Evolutionary conservation across 2,329 filamentous ascomycete species (phyloP).

Genomic region (Zymoseptoria tritici): DNA sequence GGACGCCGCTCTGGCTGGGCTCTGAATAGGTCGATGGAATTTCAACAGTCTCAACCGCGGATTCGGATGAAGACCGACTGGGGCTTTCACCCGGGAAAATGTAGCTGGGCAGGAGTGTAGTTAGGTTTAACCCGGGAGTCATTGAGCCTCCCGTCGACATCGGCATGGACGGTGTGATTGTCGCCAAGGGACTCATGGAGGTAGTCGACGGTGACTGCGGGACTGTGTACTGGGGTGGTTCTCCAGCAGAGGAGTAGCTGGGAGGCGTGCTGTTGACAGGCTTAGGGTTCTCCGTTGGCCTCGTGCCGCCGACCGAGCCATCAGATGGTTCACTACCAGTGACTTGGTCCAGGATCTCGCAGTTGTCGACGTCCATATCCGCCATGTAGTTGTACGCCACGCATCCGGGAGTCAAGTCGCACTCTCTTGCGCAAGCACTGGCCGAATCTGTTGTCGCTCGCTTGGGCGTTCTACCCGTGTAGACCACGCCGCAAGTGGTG

Average conservation of each 20-base stretch:
- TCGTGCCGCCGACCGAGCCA: conserved; percentile 2
- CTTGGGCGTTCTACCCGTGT: not conserved
- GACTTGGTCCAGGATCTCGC: conserved; percentile 7
- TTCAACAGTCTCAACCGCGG: not conserved
- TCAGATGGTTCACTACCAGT: not conserved
- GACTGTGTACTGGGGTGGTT: not conserved
- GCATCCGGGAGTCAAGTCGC: conserved; percentile 7
- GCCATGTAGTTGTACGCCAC: conserved; percentile 6
- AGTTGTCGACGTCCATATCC: not conserved
- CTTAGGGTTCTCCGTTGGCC: conserved; percentile 2
- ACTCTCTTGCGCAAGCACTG: conserved; percentile 5
- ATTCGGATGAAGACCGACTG: not conserved
- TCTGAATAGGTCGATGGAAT: not conserved
- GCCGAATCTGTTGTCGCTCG: conserved; percentile 4
- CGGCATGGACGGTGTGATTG: not conserved
- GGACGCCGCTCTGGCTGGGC: not conserved
- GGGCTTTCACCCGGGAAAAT: not conserved
- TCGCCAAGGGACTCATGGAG: not conserved
- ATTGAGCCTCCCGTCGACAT: not conserved
- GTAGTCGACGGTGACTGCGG: not conserved
- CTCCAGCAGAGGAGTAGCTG: not conserved
- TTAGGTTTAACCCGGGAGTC: not conserved
- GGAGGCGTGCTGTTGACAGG: conserved; percentile 4
- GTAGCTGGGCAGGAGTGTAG: not conserved
- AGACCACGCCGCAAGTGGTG: conserved; percentile 5